Evolutionary conservation across 169 alveolate genomes (phyloP), one percentile per base, ranked within the genome.

Genomic region (Plasmodium ovale): DNA sequence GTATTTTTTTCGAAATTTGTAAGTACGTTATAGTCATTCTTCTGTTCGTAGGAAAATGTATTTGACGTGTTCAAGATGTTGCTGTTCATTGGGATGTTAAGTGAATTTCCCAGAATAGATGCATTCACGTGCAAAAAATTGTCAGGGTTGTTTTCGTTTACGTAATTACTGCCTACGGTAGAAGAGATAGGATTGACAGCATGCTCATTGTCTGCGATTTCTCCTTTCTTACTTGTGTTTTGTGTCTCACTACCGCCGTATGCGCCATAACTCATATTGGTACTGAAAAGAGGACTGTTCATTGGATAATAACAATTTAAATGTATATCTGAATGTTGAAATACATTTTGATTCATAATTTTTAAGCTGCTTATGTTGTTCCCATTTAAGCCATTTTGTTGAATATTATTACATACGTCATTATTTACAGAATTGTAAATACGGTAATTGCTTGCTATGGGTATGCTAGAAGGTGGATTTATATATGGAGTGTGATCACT

Each of bases 141-240:
- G 49, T 19, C 56, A 29, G 71, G 33, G 0, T 49, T 3, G 3
- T 49, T 62, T 44, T 60, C 56, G 49, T 12, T 31, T 60, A 6
- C 31, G 49, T 39, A 64, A 54, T 60, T 60, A 62, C 35, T 60
- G 31, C 47, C n/a, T 10, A 77, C 25, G 2, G 39, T 7, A 12
- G 77, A 53, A 49, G 59, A 60, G 21, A 14, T 53, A 25, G 67
- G n/a, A 21, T 72, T 21, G 31, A 12, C 35, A 16, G 33, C 56
- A 27, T 35, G 14, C 0, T 35, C 37, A n/a, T 19, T 23, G 47
- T 23, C 27, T 14, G 27, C 37, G 19, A 3, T 10, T 23, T 67
- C 88, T 39, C 44, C 62, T 77, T 77, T 77, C 0, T 21, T 53
- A 62, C 37, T 54, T 35, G 62, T 10, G 25, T 25, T 70, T 29